phyloP scores from a whole-genome alignment of 306 rosid genomes.

The peach (Prunus persica) region Prunus_persica_NCBIv2 NC_034009.1:37787001-37787500 shows the following conservation, averaged over 20 bases:
- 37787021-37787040: not conserved
- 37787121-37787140: conserved; percentile 4
- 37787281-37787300: too few relatives aligned
- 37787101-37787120: not conserved
- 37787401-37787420: too few relatives aligned
- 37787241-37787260: not conserved
- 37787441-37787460: too few relatives aligned
- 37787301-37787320: too few relatives aligned
- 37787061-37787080: not conserved
- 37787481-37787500: too few relatives aligned
- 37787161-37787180: not conserved
- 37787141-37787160: not conserved
- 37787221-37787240: not conserved
- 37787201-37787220: not conserved
- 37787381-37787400: too few relatives aligned
- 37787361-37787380: too few relatives aligned
- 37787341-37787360: too few relatives aligned
- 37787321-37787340: too few relatives aligned
- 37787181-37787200: not conserved
- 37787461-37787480: too few relatives aligned
- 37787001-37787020: too few relatives aligned
- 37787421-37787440: too few relatives aligned
- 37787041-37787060: not conserved
- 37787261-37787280: not conserved
- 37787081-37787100: not conserved